phyloP scores from a whole-genome alignment of 2,329 filamentous ascomycete species.

The Thielaviopsis musarum region DNA sequence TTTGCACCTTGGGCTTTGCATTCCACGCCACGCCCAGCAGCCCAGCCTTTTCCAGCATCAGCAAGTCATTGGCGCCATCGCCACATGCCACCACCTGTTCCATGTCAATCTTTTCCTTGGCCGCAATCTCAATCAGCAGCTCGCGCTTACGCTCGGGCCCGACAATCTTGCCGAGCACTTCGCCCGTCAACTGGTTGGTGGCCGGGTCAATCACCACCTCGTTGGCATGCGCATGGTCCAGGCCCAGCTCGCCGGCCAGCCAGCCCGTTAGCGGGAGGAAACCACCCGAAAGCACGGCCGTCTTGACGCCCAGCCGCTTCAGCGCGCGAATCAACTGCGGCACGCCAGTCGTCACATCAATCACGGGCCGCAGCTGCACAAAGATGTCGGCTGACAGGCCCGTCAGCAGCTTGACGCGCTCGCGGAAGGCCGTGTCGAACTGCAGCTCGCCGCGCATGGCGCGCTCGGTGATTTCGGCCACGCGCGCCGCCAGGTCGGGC shows the following conservation, averaged over 20 bases:
- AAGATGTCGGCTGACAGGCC: slow-evolving; percentile 69
- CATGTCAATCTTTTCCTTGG: slow-evolving; percentile 45
- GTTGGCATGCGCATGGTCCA: slow-evolving; percentile 83
- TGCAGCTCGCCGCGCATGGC: slow-evolving; percentile 95
- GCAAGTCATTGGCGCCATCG: slow-evolving; percentile 67
- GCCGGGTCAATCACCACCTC: slow-evolving; percentile 50
- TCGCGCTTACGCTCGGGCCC: slow-evolving; percentile 60
- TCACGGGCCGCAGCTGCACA: slow-evolving; percentile 52
- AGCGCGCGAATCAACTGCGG: slow-evolving; percentile 56
- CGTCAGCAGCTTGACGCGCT: slow-evolving; percentile 63
- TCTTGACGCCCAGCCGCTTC: slow-evolving; percentile 65
- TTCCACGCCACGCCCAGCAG: slow-evolving; percentile 63
- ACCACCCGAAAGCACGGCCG: slow-evolving; percentile 80
- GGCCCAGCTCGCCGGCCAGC: slow-evolving; percentile 62
- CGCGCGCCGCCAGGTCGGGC: slow-evolving; percentile 58
- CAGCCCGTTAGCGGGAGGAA: slow-evolving; percentile 81
- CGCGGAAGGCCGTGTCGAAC: slow-evolving; percentile 69
- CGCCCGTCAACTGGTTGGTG: slow-evolving; percentile 46
- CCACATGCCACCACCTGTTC: slow-evolving; percentile 58
- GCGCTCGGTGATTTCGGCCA: slow-evolving; percentile 76
- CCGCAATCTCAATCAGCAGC: slow-evolving; percentile 53
- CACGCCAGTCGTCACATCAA: slow-evolving; percentile 72
- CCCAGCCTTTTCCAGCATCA: slow-evolving; percentile 62
- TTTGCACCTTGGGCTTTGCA: slow-evolving; percentile 67
- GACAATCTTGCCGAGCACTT: slow-evolving; percentile 55